phyloP scores from a whole-genome alignment of 768 basidiomycete genomes.

The Boletus huronensis region DNA sequence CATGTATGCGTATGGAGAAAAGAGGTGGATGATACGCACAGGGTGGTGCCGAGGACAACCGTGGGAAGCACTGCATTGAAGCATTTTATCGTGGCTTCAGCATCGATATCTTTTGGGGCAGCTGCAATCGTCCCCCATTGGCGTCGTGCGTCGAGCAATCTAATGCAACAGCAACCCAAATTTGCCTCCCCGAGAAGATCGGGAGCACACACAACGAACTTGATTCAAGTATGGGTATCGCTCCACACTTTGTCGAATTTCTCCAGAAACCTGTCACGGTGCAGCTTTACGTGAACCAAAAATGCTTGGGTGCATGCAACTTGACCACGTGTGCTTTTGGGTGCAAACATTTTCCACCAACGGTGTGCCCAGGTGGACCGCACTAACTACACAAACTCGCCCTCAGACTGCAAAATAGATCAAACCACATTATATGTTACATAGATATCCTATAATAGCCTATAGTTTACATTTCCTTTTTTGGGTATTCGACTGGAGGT shows the following conservation, averaged over 20 bases:
- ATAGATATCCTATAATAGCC: too few species aligned
- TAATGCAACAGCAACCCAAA: neutral
- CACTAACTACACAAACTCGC: neutral
- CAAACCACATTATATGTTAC: neutral
- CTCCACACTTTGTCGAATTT: neutral
- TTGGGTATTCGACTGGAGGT: neutral
- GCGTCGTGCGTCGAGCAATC: neutral
- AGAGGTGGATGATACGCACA: neutral
- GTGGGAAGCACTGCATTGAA: neutral
- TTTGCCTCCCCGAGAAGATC: neutral
- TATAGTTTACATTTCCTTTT: neutral
- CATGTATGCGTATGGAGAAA: neutral
- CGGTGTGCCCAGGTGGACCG: neutral
- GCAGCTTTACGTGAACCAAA: neutral
- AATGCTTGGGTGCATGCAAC: neutral
- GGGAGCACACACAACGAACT: neutral
- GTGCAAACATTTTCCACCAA: neutral
- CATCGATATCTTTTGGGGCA: too few species aligned
- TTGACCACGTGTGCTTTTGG: neutral
- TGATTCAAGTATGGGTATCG: neutral
- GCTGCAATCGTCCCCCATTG: neutral
- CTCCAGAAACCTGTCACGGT: neutral
- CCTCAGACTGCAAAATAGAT: neutral
- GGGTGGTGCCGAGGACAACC: neutral
- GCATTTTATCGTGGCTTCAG: neutral